Base-by-base conservation (phyloP, 1,139 yeast genomes). In the Saccharomycopsis phalli region DNA sequence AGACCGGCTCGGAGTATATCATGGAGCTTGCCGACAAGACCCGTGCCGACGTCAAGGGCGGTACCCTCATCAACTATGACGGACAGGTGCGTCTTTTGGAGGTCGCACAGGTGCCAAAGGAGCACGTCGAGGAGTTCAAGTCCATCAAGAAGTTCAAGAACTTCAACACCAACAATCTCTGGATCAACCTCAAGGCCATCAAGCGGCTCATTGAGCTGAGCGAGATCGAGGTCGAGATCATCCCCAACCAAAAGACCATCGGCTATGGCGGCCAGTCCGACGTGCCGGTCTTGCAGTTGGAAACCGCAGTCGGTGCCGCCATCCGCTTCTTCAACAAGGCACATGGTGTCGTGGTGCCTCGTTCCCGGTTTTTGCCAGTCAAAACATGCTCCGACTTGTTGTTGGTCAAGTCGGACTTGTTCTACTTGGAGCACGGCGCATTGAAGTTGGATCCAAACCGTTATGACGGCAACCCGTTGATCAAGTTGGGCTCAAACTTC, bases 1-100 rank as follows among this genome's bases (percentile, higher is more conserved):
- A 83, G 56, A 75, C 94, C 36, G 81, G 81, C 41, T 77, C 95
- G 44, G 97, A 93, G 67, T 91, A 88, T 63, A 80, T 91, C 55
- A 91, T 91, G 98, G 98, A 91, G 67, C 76, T 91, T 62, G 93
- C 98, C 46, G 95, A 91, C 66, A 91, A 91, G 71, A 91, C 98
- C 42, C 81, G 98, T 65, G 98, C 98, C 36, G 98, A 91, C 63
- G 98, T 91, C 57, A 91, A 91, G 68, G 98, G 98, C 69, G 98
- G 98, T 71, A 91, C 98, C 53, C 76, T 91, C 61, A 88, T 91
- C 61, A 87, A 86, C 65, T 91, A 93, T 63, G 93, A 87, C 54
- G 97, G 97, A 48, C 80, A 81, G 57, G 95, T 91, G 47, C 79
- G 96, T 65, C 74, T 91, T 58, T 74, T 91, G 56, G 98, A 91